Evolutionary conservation across 257 asterid species (phyloP).

Genomic region (Cordia subcordata): DNA sequence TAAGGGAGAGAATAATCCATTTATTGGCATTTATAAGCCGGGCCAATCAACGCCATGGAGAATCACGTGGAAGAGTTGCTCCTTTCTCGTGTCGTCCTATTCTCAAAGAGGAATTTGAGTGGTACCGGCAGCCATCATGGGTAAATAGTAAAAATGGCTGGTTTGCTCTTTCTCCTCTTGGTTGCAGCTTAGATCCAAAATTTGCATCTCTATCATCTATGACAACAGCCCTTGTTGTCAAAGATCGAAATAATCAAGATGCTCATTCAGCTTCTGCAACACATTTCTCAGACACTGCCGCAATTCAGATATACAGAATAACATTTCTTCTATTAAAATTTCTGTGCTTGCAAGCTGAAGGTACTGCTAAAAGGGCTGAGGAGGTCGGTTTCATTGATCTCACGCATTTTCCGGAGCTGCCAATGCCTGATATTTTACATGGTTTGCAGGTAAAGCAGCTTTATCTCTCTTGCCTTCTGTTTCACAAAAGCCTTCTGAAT

Average conservation of each 20-base stretch:
- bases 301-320: constrained; percentile 66
- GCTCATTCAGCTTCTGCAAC: constrained; percentile 35
- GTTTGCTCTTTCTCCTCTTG: constrained; percentile 81
- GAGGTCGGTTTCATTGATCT: constrained; percentile 85
- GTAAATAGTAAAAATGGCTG: constrained; percentile 80
- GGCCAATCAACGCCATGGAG: constrained; percentile 72
- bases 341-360: constrained; percentile 75
- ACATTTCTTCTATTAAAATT: constrained; percentile 74
- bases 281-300: constrained; percentile 62
- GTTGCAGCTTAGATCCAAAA: constrained; percentile 52
- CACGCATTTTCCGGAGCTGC: constrained; percentile 87
- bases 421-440: constrained; percentile 94
- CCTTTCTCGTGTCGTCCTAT: constrained; percentile 64
- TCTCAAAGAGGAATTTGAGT: constrained; percentile 74
- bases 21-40: constrained; percentile 83
- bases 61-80: constrained; percentile 40
- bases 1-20: constrained; percentile 82
- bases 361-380: constrained; percentile 74
- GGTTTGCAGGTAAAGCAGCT: constrained; percentile 65
- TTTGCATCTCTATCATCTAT: constrained; percentile 38
- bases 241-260: constrained; percentile 43
- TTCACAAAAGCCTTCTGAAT: not conserved
- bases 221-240: constrained; percentile 39
- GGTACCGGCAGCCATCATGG: constrained; percentile 59
- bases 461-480: constrained; percentile 1